Percentiles rank a stretch among this genome's conserved stretches.
These are phyloP conservation scores for Penicillium sp. DNA, from an alignment of 2,329 filamentous ascomycete genomes.

Conservation along the genomic window DNA sequence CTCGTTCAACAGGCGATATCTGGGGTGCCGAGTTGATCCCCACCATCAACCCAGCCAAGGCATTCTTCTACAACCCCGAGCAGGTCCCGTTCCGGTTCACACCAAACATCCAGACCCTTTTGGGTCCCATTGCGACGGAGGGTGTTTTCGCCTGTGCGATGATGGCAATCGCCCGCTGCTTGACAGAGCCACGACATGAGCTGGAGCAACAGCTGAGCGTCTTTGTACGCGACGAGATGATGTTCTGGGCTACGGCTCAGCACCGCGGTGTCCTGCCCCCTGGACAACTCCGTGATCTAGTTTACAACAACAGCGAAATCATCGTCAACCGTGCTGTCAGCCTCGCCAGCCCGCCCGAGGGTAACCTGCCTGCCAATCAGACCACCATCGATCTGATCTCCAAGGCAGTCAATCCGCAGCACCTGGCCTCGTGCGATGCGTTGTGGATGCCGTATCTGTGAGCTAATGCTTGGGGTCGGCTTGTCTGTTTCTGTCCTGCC, in stretches of 20 bases:
- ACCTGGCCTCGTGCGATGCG: constrained; percentile 82
- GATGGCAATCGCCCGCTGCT: constrained; percentile 92
- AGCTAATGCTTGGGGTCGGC: constrained; percentile 1
- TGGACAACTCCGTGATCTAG: constrained; percentile 70
- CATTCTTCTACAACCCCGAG: constrained; percentile 92
- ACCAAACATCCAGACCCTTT: constrained; percentile 90
- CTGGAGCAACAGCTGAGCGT: constrained; percentile 93
- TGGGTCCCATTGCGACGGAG: constrained; percentile 93
- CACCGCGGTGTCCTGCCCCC: constrained; percentile 66
- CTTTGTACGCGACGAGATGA: constrained; percentile 97
- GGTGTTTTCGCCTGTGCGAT: constrained; percentile 93
- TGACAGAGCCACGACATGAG: constrained; percentile 77
- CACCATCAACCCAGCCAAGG: constrained; percentile 77
- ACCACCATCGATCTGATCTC: constrained; percentile 92
- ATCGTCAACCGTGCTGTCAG: constrained; percentile 88
- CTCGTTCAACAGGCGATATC: constrained; percentile 81
- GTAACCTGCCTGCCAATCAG: constrained; percentile 87
- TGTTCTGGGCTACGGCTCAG: constrained; percentile 86
- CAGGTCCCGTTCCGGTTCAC: constrained; percentile 96
- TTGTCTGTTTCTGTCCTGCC: constrained; percentile 17
- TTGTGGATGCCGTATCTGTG: constrained; percentile 97
- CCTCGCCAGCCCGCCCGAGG: constrained; percentile 73
- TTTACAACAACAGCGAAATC: constrained; percentile 81
- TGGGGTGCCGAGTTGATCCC: constrained; percentile 96
- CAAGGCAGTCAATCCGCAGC: constrained; percentile 88